phyloP scores from a whole-genome alignment of 2,329 filamentous ascomycete genomes.

The Penicillium sclerotiorum region DNA sequence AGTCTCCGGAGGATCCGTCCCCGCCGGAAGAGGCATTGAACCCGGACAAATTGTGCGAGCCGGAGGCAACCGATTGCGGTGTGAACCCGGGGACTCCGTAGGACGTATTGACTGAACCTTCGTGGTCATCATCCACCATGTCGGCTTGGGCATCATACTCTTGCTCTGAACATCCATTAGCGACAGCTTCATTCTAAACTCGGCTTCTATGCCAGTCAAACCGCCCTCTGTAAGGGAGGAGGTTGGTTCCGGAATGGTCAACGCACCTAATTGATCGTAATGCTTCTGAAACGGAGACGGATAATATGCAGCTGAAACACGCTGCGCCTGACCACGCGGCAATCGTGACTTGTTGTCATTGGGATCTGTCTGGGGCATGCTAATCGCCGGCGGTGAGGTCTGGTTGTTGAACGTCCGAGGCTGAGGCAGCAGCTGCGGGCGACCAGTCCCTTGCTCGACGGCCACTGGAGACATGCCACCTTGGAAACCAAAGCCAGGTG shows the following conservation, averaged over 20 bases:
- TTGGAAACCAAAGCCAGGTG: conserved; percentile 63
- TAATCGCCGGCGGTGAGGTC: conserved; percentile 36
- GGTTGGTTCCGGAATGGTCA: too few species aligned
- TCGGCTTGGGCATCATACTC: conserved; percentile 92
- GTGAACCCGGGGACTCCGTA: conserved; percentile 59
- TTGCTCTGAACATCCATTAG: conserved; percentile 72
- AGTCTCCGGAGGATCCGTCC: conserved; percentile 41
- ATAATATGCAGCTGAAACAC: conserved; percentile 65
- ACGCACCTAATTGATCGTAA: conserved; percentile 92
- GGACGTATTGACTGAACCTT: conserved; percentile 69
- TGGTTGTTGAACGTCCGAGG: conserved; percentile 37
- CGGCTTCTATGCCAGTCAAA: too few species aligned
- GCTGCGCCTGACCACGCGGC: conserved; percentile 29
- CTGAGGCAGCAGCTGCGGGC: conserved; percentile 50
- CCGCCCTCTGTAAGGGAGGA: not conserved
- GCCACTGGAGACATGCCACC: conserved; percentile 64
- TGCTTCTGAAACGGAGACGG: conserved; percentile 89
- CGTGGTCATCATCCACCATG: conserved; percentile 80
- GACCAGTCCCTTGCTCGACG: conserved; percentile 57
- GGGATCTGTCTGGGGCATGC: conserved; percentile 41
- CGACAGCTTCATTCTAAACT: too few species aligned
- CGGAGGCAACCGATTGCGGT: conserved; percentile 45
- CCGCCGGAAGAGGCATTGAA: conserved; percentile 40
- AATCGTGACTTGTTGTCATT: conserved; percentile 38
- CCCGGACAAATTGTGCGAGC: conserved; percentile 48